Base-by-base conservation (phyloP, 2,329 filamentous ascomycete species). In the Aspergillus sp. region DNA sequence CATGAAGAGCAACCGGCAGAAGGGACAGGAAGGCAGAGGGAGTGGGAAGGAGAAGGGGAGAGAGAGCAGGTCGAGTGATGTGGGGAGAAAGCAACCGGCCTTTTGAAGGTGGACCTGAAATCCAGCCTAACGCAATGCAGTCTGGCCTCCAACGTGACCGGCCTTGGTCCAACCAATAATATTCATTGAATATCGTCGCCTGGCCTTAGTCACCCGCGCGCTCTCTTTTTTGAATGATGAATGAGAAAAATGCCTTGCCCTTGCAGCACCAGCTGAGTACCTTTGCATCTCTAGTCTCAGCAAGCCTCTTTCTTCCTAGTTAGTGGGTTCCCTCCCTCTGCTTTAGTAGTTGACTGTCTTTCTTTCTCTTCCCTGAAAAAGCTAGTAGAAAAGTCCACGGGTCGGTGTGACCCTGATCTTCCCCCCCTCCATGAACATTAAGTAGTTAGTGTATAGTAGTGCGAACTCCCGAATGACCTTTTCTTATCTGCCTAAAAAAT, bases 101-200 rank as follows among this genome's bases (percentile, higher is more conserved):
- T 77, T 78, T 77, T 77, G 73, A 77, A 76, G 73, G 73, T 73
- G 71, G 70, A 73, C 71, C 71, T 63, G 62, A 58, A 65, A 66
- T 65, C 67, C 65, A 63, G 65, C 68, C 73, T 75, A 76, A 76
- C 73, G 68, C 73, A 72, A 75, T 74, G 67, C 66, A 72, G 73
- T 61, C 62, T 70, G 66, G 72, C 36, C 61, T 58, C 59, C 60
- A 78, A 78, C 75, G 75, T 77, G 75, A 78, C 72, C 64, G 15
- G 52, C 53, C 49, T 53, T 17, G 39, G 27, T 44, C 21, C 49
- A 42, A 56, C 61, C 63, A 68, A 69, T 68, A 54, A 64, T 53
- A 30, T 57, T 52, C 51, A 58, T 42, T 47, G 42, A 62, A 63
- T 61, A 52, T 36, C 48, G 44, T 32, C 50, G 49, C 44, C 32